Evolutionary conservation across 768 basidiomycete genomes (phyloP).

Genomic region (Mycena crocata): DNA sequence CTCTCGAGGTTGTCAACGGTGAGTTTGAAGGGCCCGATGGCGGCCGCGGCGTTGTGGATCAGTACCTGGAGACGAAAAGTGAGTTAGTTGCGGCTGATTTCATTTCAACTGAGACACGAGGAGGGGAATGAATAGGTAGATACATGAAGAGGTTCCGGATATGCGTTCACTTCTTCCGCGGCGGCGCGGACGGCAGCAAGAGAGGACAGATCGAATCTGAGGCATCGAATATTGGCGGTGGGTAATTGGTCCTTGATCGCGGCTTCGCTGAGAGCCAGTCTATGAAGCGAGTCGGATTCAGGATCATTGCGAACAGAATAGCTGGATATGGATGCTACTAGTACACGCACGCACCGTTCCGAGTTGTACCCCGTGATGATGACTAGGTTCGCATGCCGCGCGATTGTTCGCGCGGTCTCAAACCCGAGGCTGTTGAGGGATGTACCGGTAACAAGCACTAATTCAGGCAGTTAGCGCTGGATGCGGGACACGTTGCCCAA

Average conservation of each 20-base stretch:
- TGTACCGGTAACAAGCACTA: slow-evolving; percentile 17
- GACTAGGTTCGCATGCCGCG: slow-evolving; percentile 15
- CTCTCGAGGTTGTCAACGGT: slow-evolving; percentile 20
- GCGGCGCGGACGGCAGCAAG: slow-evolving; percentile 12
- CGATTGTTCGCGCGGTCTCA: slow-evolving; percentile 18
- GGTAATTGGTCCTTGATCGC: slow-evolving; percentile 14
- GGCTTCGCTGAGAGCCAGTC: slow-evolving; percentile 7
- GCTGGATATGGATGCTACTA: background rate
- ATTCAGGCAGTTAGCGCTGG: background rate
- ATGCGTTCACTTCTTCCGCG: slow-evolving; percentile 19
- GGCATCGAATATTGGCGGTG: background rate
- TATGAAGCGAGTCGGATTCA: background rate
- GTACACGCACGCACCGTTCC: slow-evolving; percentile 8
- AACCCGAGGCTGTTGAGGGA: slow-evolving; percentile 23
- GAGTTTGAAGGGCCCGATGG: background rate
- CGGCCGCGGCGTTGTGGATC: slow-evolving; percentile 21
- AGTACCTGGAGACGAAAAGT: slow-evolving; percentile 8
- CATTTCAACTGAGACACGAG: background rate
- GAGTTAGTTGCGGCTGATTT: too few species aligned
- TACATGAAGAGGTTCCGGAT: slow-evolving; percentile 11
- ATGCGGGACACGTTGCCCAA: background rate
- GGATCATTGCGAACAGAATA: background rate
- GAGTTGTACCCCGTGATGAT: slow-evolving; percentile 22
- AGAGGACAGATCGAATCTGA: slow-evolving; percentile 13
- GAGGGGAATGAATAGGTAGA: too few species aligned